Base-by-base conservation (phyloP, 306 rosid genomes). In the Prunus salicina region DNA sequence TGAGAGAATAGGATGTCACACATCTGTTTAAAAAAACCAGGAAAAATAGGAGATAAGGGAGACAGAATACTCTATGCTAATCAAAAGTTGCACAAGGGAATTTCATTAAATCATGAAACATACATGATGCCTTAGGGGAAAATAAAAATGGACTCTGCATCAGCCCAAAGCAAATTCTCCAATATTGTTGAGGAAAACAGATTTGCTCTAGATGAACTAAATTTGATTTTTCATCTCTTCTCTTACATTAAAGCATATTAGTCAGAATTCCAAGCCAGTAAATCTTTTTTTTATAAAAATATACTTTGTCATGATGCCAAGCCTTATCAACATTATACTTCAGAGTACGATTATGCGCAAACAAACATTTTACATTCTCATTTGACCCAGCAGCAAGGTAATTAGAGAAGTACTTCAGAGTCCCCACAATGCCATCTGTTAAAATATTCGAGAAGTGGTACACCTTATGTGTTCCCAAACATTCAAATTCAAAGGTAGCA, bases 1-100 rank as follows among this genome's bases (percentile, higher is more conserved):
- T 93, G 99, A 69, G 99, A 96, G 86, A 96, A 93, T 34, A 96
- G 87, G 71, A 96, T 88, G 87, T 91, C 97, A 83, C 99, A 92
- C 98, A 93, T 96, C 99, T 96, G 98, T 83, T 73, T 58, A 79
- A 51, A 81, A 79, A 65, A 55, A 75, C 71, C 49, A 78, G 51
- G 50, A 18, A 63, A 63, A 30, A 34, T 3, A 60, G n/a, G 20
- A 47, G 34, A 9, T 49, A 10, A 61, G 72, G 58, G 16, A 25
- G 19, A 24, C 51, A 38, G 5, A 78, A 62, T 51, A 52, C 20
- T 12, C 13, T 24, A 10, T 10, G n/a, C 18, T 30, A 22, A 8
- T 1, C 24, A 43, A 68, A 28, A 60, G 41, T 8, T 6, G 19
- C 51, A 65, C 22, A 30, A 25, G 2, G 47, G 4, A 57, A 47